A percentile compares a stretch with the other conserved stretches of the same genome.
Evolutionary conservation across 2,329 filamentous ascomycete genomes (phyloP).

Genomic region (Colletotrichum sp.): DNA sequence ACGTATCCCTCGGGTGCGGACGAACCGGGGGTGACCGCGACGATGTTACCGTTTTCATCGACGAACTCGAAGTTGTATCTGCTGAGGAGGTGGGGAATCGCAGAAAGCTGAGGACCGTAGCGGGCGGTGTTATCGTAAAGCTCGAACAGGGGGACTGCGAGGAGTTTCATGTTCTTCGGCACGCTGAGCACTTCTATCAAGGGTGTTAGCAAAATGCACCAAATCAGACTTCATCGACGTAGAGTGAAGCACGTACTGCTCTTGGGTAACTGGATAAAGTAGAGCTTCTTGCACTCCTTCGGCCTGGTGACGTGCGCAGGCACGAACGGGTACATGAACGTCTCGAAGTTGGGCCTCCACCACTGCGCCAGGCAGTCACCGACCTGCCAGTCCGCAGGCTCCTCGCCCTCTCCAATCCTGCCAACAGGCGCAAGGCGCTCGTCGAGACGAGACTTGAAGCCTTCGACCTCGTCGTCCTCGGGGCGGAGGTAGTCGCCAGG

Average conservation of each 20-base stretch:
- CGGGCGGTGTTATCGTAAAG: constrained; percentile 96
- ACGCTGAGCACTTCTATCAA: constrained; percentile 86
- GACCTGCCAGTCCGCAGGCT: constrained; percentile 87
- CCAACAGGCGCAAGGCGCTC: constrained; percentile 94
- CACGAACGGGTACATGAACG: constrained; percentile 99
- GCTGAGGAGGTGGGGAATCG: constrained; percentile 92
- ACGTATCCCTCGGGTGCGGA: constrained; percentile 62
- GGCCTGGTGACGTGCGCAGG: constrained; percentile 94
- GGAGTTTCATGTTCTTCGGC: constrained; percentile 99
- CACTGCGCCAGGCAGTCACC: constrained; percentile 95
- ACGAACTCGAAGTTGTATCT: constrained; percentile 98
- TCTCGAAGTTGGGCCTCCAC: constrained; percentile 99
- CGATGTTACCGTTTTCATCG: constrained; percentile 88
- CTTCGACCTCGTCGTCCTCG: constrained; percentile 88
- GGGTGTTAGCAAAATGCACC: constrained; percentile 22
- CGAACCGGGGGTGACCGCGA: constrained; percentile 81
- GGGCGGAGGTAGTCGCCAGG: constrained; percentile 93
- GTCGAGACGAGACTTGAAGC: constrained; percentile 93
- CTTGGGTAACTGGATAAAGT: constrained; percentile 92
- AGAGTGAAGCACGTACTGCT: constrained; percentile 68
- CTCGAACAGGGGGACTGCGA: constrained; percentile 95
- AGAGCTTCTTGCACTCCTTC: constrained; percentile 99
- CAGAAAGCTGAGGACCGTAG: constrained; percentile 94
- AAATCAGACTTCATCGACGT: not conserved
- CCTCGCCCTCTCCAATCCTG: constrained; percentile 82